phyloP scores from a whole-genome alignment of 2,329 filamentous ascomycete genomes.

The Colletotrichum tabaci region DNA sequence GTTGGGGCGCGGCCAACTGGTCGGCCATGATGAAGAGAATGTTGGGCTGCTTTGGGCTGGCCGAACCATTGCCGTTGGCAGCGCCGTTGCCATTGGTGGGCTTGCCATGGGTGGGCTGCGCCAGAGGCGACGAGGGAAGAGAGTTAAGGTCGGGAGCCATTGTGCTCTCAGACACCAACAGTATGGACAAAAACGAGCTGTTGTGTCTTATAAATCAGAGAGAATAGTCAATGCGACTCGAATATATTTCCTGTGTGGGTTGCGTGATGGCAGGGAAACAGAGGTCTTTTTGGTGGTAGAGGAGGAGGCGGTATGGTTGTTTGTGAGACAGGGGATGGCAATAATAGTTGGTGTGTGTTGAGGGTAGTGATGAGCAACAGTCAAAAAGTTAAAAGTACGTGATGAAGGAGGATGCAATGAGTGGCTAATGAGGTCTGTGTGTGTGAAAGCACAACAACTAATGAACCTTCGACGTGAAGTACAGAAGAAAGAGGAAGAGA shows the following conservation, averaged over 20 bases:
- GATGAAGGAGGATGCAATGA: slow-evolving; percentile 12
- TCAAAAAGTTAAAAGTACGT: slow-evolving; percentile 27
- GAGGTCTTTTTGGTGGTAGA: slow-evolving; percentile 5
- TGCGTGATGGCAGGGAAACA: slow-evolving; percentile 1
- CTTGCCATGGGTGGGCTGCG: slow-evolving; percentile 41
- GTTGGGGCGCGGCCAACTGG: slow-evolving; percentile 89
- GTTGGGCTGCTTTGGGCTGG: slow-evolving; percentile 55
- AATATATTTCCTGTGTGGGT: neutral
- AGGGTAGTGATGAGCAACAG: slow-evolving; percentile 14
- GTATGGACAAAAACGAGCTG: neutral
- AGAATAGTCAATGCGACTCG: neutral
- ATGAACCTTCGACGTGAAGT: slow-evolving; percentile 20
- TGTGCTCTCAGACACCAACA: slow-evolving; percentile 35
- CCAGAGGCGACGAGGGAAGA: slow-evolving; percentile 69
- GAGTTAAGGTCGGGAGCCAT: slow-evolving; percentile 86
- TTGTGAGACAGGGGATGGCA: neutral
- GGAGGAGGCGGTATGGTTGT: slow-evolving; percentile 13
- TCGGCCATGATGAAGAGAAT: slow-evolving; percentile 93
- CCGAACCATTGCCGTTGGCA: slow-evolving; percentile 27
- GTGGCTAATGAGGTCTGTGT: neutral
- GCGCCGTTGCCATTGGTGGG: slow-evolving; percentile 45
- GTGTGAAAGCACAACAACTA: slow-evolving; percentile 9
- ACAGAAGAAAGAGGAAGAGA: slow-evolving; percentile 8
- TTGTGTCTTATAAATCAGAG: slow-evolving; percentile 7
- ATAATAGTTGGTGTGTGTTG: neutral